Conservation (phyloP, 208 protist species). For the Leishmania guyanensis region DNA sequence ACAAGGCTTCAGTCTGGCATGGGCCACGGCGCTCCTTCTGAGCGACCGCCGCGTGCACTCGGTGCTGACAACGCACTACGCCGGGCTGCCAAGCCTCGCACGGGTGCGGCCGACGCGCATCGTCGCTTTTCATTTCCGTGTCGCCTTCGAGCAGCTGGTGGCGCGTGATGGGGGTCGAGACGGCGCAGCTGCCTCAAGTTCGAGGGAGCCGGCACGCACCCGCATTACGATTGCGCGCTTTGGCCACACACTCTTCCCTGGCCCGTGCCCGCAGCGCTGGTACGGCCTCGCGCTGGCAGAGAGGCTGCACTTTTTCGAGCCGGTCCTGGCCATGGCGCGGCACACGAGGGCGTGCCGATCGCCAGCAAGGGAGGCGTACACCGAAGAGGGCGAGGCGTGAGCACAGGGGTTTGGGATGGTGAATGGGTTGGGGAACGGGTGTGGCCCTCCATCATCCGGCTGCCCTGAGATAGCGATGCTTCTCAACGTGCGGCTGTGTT, state of each 20-base stretch:
- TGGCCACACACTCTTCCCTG: slow-evolving; percentile 47
- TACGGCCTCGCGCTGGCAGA: slow-evolving; percentile 70
- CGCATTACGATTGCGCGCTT: slow-evolving; percentile 32
- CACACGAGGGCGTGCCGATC: background rate
- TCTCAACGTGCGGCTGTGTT: background rate
- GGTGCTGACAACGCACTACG: slow-evolving; percentile 60
- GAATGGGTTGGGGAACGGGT: background rate
- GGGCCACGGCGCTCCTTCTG: slow-evolving; percentile 87
- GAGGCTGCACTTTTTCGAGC: slow-evolving; percentile 47
- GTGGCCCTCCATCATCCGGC: background rate
- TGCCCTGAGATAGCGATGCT: background rate
- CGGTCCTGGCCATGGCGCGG: slow-evolving; percentile 42
- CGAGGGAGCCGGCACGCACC: background rate
- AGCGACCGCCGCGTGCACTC: slow-evolving; percentile 35
- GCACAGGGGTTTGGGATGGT: too few relatives aligned
- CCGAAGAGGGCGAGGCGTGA: background rate
- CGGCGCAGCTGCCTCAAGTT: background rate
- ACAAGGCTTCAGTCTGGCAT: slow-evolving; percentile 96
- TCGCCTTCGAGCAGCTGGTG: slow-evolving; percentile 10
- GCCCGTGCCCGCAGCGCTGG: slow-evolving; percentile 48
- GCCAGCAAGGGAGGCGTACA: background rate
- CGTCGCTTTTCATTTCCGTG: slow-evolving; percentile 28
- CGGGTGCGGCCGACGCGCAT: slow-evolving; percentile 17
- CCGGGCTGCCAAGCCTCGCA: slow-evolving; percentile 27
- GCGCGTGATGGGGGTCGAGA: background rate